Conservation (phyloP, 257 asterid genomes). For the Plantago elongata region DNA sequence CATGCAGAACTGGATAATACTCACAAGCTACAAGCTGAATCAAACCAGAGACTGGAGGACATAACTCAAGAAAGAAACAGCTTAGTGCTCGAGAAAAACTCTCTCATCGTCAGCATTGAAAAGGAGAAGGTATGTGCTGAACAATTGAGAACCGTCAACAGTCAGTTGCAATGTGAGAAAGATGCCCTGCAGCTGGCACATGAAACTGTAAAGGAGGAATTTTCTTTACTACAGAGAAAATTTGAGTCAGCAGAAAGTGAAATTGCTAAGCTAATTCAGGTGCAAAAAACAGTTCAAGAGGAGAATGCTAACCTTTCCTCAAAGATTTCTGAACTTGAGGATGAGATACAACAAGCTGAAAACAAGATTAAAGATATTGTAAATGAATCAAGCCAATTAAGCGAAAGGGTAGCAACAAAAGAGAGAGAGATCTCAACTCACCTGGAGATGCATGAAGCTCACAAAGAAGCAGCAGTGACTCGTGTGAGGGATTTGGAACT, state of each 20-base stretch:
- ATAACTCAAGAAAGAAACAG: slow-evolving; percentile 25
- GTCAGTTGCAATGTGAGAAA: slow-evolving; percentile 36
- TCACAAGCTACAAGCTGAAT: slow-evolving; percentile 33
- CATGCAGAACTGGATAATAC: slow-evolving; percentile 31
- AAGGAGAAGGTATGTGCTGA: slow-evolving; percentile 38
- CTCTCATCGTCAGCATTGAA: slow-evolving; percentile 31
- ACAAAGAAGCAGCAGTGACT: slow-evolving; percentile 52
- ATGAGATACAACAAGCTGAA: slow-evolving; percentile 36
- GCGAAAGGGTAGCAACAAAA: slow-evolving; percentile 27
- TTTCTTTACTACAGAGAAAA: slow-evolving; percentile 26
- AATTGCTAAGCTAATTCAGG: slow-evolving; percentile 29
- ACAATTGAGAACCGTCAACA: slow-evolving; percentile 27
- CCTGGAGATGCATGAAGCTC: slow-evolving; percentile 64
- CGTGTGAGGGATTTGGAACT: slow-evolving; percentile 60
- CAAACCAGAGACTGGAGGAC: slow-evolving; percentile 42
- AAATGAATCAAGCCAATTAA: slow-evolving; percentile 34
- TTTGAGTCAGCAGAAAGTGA: slow-evolving; percentile 37
- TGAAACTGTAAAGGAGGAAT: slow-evolving; percentile 25
- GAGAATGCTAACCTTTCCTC: slow-evolving; percentile 35
- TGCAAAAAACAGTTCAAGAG: slow-evolving; percentile 28
- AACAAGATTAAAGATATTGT: slow-evolving; percentile 34
- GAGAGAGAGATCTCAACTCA: slow-evolving; percentile 42
- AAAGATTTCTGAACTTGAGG: slow-evolving; percentile 29
- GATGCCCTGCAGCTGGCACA: slow-evolving; percentile 30
- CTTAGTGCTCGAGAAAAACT: slow-evolving; percentile 31